Percentiles rank a stretch among this genome's conserved stretches.
Conservation (phyloP, 2,329 filamentous ascomycete species). For the Xylariaceae sp. region DNA sequence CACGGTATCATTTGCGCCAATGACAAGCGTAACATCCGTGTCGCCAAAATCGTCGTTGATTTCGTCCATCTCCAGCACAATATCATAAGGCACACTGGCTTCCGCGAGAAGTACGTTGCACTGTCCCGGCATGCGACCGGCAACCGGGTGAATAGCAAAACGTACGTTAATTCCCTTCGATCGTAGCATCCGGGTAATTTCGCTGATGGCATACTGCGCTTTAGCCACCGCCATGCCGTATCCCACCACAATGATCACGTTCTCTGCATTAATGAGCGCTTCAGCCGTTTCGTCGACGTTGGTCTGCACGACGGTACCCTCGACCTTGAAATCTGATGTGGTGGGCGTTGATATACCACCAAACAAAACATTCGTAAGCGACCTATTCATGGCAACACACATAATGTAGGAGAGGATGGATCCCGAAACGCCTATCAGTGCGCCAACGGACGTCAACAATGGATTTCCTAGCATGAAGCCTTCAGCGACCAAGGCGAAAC, state of each 20-base stretch:
- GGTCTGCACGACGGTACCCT: slow-evolving; percentile 73
- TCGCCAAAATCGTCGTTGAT: slow-evolving; percentile 89
- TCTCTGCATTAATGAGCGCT: slow-evolving; percentile 67
- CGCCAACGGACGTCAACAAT: slow-evolving; percentile 76
- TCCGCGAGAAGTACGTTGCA: slow-evolving; percentile 89
- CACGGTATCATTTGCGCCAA: slow-evolving; percentile 88
- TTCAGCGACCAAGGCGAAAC: slow-evolving; percentile 84
- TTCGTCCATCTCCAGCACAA: slow-evolving; percentile 92
- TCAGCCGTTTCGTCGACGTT: slow-evolving; percentile 77
- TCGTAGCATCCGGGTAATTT: slow-evolving; percentile 71
- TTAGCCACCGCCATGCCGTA: slow-evolving; percentile 95
- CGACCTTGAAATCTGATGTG: slow-evolving; percentile 64
- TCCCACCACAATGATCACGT: slow-evolving; percentile 82
- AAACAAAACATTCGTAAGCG: slow-evolving; percentile 82
- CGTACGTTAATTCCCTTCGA: slow-evolving; percentile 72
- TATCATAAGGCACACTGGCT: slow-evolving; percentile 83
- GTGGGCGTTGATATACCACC: slow-evolving; percentile 67
- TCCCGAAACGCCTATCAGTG: slow-evolving; percentile 80
- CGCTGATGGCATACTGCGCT: slow-evolving; percentile 83
- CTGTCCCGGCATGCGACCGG: slow-evolving; percentile 87
- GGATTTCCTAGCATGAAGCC: slow-evolving; percentile 89
- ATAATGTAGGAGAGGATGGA: slow-evolving; percentile 83
- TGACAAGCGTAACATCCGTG: slow-evolving; percentile 81
- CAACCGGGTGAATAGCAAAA: slow-evolving; percentile 86
- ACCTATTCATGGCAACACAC: slow-evolving; percentile 89